Percentiles rank a stretch among this genome's conserved stretches.
These are phyloP conservation scores for Kodamaea sp. DNA, from an alignment of 1,139 yeast genomes.

Conservation along the genomic window DNA sequence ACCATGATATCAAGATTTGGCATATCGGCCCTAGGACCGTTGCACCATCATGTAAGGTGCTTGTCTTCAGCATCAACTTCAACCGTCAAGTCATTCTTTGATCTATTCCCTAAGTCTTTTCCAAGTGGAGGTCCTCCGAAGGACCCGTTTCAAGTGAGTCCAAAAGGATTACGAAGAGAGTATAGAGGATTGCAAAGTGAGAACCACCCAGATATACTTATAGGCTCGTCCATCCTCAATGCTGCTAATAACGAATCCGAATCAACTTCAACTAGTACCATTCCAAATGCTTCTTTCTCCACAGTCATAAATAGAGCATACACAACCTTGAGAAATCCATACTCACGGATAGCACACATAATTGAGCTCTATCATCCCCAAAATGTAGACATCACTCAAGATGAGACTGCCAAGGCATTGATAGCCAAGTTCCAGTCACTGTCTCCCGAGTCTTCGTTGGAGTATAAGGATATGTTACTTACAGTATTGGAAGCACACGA, in stretches of 20 bases:
- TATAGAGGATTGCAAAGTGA: constrained; percentile 70
- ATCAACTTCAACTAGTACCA: constrained; percentile 1
- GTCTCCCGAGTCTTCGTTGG: constrained; percentile 32
- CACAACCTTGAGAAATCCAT: constrained; percentile 66
- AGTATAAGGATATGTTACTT: constrained; percentile 63
- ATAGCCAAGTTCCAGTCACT: constrained; percentile 35
- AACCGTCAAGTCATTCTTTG: constrained; percentile 41
- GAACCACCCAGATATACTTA: constrained; percentile 75
- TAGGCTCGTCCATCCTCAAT: constrained; percentile 27
- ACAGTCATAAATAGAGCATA: constrained; percentile 75
- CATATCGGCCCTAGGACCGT: too few species aligned
- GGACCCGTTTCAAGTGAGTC: constrained; percentile 60
- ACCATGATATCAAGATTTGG: too few species aligned
- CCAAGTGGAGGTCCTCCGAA: constrained; percentile 69
- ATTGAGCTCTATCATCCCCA: constrained; percentile 40
- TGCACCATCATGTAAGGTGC: neutral
- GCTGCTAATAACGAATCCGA: too few species aligned
- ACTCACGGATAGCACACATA: constrained; percentile 53
- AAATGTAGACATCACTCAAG: constrained; percentile 41
- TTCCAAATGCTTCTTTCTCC: constrained; percentile 33
- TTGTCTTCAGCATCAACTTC: constrained; percentile 2
- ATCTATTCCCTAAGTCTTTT: constrained; percentile 73
- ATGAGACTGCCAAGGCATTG: constrained; percentile 38
- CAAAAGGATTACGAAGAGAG: constrained; percentile 63
- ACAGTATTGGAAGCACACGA: constrained; percentile 83